These are phyloP conservation scores for Cryptococcus amylolentus DNA, from an alignment of 1,284 basidiomycete genomes.

Conservation along the genomic window DNA sequence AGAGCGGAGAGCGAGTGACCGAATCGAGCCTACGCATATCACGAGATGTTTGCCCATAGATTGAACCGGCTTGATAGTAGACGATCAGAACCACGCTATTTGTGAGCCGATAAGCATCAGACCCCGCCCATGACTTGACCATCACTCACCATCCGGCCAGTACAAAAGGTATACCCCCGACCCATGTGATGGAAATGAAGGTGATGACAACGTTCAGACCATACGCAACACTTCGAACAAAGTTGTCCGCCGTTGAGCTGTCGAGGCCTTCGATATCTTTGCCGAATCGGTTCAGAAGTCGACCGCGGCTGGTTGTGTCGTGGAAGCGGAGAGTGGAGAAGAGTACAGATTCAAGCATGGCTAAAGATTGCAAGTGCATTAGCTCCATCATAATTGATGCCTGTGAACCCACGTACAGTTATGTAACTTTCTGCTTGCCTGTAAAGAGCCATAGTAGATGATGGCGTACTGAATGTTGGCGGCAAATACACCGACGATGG, in stretches of 20 bases:
- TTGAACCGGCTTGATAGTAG: conserved; percentile 55
- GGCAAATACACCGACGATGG: conserved; percentile 38
- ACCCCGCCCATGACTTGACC: neutral
- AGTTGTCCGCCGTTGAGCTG: conserved; percentile 77
- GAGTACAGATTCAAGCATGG: conserved; percentile 75
- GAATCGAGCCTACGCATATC: conserved; percentile 87
- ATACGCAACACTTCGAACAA: conserved; percentile 59
- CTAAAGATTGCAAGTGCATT: conserved; percentile 40
- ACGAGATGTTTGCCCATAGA: conserved; percentile 81
- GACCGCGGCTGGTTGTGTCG: conserved; percentile 82
- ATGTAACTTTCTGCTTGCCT: conserved; percentile 68
- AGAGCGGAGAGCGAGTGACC: conserved; percentile 82
- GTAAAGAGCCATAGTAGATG: conserved; percentile 61
- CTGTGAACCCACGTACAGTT: conserved; percentile 53
- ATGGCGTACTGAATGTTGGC: conserved; percentile 41
- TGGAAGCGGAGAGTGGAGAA: conserved; percentile 92
- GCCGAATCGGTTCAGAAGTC: conserved; percentile 82
- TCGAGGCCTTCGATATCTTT: conserved; percentile 94
- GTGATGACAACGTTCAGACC: conserved; percentile 46
- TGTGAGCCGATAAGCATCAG: neutral
- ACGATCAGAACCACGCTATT: conserved; percentile 59
- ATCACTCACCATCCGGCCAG: conserved; percentile 51
- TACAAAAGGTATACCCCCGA: conserved; percentile 75
- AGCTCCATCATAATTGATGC: conserved; percentile 15
- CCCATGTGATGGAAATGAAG: conserved; percentile 62